Percentiles rank a stretch among this genome's conserved stretches.
phyloP scores from a whole-genome alignment of 31 red algal species.

The Pterothamnion heteromorphum region DNA sequence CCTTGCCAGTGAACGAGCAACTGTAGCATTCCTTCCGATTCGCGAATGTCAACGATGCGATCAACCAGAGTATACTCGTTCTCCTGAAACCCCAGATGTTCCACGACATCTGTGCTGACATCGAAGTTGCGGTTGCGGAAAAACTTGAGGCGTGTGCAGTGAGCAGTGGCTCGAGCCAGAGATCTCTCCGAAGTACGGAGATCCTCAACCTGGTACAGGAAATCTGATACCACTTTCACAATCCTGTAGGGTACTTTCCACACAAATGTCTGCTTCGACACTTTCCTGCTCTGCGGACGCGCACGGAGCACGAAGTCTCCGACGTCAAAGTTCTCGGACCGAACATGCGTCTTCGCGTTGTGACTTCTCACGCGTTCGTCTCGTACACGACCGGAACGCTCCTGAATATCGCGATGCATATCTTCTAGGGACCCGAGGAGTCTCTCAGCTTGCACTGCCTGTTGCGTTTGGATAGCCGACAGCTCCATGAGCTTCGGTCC shows the following conservation, averaged over 20 bases:
- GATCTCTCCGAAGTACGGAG: not conserved
- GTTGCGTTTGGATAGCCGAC: not conserved
- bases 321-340: conserved; percentile 9
- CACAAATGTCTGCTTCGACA: not conserved
- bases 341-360: conserved; percentile 20
- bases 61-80: conserved; percentile 24
- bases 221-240: not conserved
- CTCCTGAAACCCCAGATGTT: conserved; percentile 37
- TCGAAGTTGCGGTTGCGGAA: conserved; percentile 43
- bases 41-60: conserved; percentile 16
- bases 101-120: conserved; percentile 26
- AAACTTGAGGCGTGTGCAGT: conserved; percentile 42
- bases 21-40: not conserved
- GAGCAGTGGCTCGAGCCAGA: not conserved
- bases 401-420: conserved; percentile 50
- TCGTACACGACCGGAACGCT: not conserved
- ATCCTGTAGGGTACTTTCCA: conserved; percentile 46
- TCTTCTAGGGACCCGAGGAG: not conserved
- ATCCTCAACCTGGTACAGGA: conserved; percentile 46
- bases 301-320: conserved; percentile 48
- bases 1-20: conserved; percentile 26
- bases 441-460: not conserved
- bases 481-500: not conserved
- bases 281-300: not conserved
- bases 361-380: not conserved